Evolutionary conservation across 2,329 filamentous ascomycete genomes (phyloP), one percentile per base, ranked within the genome.

Genomic region (Cladosporium sp.): DNA sequence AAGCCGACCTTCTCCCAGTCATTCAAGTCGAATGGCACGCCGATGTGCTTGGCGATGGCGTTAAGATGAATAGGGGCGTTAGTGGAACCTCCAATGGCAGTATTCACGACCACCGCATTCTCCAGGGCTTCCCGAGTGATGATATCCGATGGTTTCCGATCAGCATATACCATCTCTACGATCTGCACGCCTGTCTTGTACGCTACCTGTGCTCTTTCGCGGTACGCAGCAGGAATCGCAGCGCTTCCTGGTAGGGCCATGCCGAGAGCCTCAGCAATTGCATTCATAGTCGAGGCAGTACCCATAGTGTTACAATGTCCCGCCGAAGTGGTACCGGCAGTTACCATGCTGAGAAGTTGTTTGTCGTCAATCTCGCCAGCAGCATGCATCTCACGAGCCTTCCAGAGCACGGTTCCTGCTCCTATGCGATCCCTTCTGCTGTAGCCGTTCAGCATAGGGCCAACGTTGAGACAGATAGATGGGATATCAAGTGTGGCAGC

Each of bases 31-130:
- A 84, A 67, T 1, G 75, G 67, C 1, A 84, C 76, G 1, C 80
- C 80, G 11, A 82, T 76, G 55, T 84, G 81, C 60, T 78, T 80
- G 2, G 82, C 81, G 20, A 84, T 76, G 9, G 81, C 82, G 39
- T 78, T 80, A 50, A 84, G 70, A 65, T 84, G 82, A 51, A 84
- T 82, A 0, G 81, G 80, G 0, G 81, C 81, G 61, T 84, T 84
- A 3, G 81, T 83, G 61, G 78, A 82, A 14, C 82, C 82, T 25
- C 82, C 82, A 55, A 84, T 82, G 19, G 81, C 81, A 1, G 79
- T 80, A 61, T 82, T 83, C 42, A 75, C 76, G 5, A 79, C 78
- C 28, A 84, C 81, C 6, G 79, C 80, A 60, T 84, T 84, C 69
- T 84, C 81, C 59, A 84, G 84, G 0, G 82, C 80, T 58, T 78